Conservation (phyloP, 441 rosid species). For the Mallotus japonicus region DNA sequence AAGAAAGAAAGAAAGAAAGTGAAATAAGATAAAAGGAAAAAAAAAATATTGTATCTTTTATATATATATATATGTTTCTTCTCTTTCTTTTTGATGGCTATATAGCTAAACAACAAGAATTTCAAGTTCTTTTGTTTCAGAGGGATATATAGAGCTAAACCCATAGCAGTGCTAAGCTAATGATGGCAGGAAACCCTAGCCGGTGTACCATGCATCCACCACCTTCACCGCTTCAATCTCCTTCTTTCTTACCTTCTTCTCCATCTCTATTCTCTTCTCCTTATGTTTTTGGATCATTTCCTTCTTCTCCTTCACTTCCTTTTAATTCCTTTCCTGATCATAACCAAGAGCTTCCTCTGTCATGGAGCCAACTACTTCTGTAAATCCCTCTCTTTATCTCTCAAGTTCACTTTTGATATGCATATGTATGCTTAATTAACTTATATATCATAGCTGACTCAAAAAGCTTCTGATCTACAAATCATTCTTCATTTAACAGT, state of each 20-base stretch:
- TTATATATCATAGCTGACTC: background rate
- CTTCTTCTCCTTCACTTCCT: constrained; percentile 42
- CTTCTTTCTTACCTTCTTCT: constrained; percentile 37
- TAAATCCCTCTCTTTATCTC: constrained; percentile 29
- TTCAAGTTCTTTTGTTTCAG: constrained; percentile 19
- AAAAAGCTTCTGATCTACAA: background rate
- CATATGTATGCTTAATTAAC: background rate
- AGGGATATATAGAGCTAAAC: constrained; percentile 1
- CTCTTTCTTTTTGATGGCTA: background rate
- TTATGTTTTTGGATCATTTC: constrained; percentile 44
- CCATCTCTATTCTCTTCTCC: constrained; percentile 35
- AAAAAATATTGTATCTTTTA: background rate
- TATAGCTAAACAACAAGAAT: constrained; percentile 13
- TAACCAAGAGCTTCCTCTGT: constrained; percentile 65
- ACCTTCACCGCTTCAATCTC: constrained; percentile 39
- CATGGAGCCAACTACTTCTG: constrained; percentile 90
- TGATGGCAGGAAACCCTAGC: constrained; percentile 80
- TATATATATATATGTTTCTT: background rate
- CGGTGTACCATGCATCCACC: constrained; percentile 63
- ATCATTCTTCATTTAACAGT: background rate
- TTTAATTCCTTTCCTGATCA: constrained; percentile 50
- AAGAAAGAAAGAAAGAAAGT: constrained; percentile 29
- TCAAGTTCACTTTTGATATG: background rate
- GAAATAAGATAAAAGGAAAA: constrained; percentile 17
- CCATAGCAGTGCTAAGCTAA: constrained; percentile 31